Evolutionary conservation across 2,329 filamentous ascomycete genomes (phyloP), one percentile per base, ranked within the genome.

Genomic region (Raffaelea arxii): DNA sequence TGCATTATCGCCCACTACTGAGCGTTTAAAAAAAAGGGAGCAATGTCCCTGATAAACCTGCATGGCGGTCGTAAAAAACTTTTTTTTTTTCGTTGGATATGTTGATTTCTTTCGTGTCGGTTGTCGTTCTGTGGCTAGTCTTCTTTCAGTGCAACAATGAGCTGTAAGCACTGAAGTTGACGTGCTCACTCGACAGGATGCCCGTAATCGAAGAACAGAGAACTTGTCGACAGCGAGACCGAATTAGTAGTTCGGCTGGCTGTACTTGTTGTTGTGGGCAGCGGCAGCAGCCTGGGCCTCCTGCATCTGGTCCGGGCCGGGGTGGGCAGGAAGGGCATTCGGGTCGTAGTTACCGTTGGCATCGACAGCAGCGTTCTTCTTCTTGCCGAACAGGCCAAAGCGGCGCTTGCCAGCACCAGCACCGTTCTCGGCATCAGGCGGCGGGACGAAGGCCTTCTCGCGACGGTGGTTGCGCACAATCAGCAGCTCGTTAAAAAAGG

Each of bases 341-440:
- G 58, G 55, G 49, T 65, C 55, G 24, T 36, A 36, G 32, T 36
- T 36, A 18, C 32, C 32, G 32, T 23, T 25, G 32, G 9, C 41
- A 22, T 4, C 32, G 32, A 14, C 14, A 22, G 24, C 41, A 12
- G 41, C 46, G 36, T 53, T 51, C 23, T 46, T 47, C 43, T 45
- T 51, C 46, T 42, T 50, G 49, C 39, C 47, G 47, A 65, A 59
- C 40, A 62, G 44, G 18, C 62, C 60, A 25, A 53, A 40, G 35
- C 51, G 44, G 16, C 55, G 50, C n/a, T 38, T 49, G 39, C 56
- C 63, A 48, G 61, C 61, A 30, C 64, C 64, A 2, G 62, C 62
- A 10, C 63, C 65, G 56, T 66, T 65, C 57, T 62, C 59, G 56
- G 68, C 69, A 43, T 58, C 61, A 3, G 67, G 65, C 43, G 61